Evolutionary conservation across 208 protist species (phyloP).

Genomic region (Leishmania braziliensis): DNA sequence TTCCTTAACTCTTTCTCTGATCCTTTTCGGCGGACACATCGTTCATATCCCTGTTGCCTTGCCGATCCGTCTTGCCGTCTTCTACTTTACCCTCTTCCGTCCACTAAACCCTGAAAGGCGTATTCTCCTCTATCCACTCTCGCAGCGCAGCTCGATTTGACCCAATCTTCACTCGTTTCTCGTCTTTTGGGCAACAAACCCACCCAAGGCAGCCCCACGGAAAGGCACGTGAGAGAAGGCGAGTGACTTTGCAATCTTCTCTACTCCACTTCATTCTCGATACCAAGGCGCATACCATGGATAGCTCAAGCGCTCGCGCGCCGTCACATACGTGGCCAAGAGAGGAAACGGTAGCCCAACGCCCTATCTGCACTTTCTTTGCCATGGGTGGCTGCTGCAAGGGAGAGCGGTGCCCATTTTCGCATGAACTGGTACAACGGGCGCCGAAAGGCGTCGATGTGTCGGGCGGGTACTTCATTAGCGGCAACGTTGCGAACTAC

Average conservation of each 20-base stretch:
- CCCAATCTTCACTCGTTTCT: background rate
- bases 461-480: constrained; percentile 49
- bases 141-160: background rate
- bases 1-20: background rate
- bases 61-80: background rate
- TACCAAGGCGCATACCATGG: background rate
- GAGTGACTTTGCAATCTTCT: background rate
- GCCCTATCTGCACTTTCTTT: constrained; percentile 55
- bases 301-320: background rate
- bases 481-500: constrained; percentile 53
- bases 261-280: background rate
- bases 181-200: background rate
- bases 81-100: background rate
- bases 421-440: constrained; percentile 46
- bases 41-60: background rate
- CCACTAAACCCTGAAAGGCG: background rate
- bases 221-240: background rate
- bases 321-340: constrained; percentile 2
- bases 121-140: background rate
- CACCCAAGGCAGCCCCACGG: background rate
- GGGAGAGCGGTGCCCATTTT: constrained; percentile 39
- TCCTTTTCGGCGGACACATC: background rate
- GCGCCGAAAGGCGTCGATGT: constrained; percentile 46
- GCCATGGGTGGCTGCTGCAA: constrained; percentile 53
- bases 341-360: background rate